Base-by-base conservation (phyloP, 768 basidiomycete species). In the Cubamyces sp. region DNA sequence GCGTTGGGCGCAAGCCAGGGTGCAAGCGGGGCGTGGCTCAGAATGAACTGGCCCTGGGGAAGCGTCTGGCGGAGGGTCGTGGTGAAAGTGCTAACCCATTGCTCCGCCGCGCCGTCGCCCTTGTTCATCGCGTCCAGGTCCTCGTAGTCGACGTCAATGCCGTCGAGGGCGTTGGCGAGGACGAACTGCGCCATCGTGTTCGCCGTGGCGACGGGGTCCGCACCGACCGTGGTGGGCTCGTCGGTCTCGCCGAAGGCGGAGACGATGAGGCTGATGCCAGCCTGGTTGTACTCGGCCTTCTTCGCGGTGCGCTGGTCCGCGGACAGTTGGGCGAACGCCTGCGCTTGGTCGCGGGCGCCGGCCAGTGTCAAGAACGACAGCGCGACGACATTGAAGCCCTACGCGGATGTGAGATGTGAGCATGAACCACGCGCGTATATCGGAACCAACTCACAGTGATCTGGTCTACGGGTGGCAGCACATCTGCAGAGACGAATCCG, bases 141-240 rank as follows among this genome's bases (percentile, higher is more conserved):
- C 63, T 64, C 65, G 53, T 68, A 69, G 60, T 68, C 69, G 54
- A 68, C 65, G 58, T 70, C 68, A 42, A 70, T 64, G 23, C 66
- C 64, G 59, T 69, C 68, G 28, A 70, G 58, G 30, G 66, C 65
- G 61, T 77, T 60, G 37, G 42, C 37, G 50, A 70, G 69, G 39
- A 78, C 76, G 66, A 68, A 78, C 40, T 62, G 59, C 8, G 77
- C 77, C 42, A 78, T 68, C n/a, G 69, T 67, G 49, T 70, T 66
- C 7, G 78, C 78, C 7, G 69, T 70, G 21, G 48, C 52, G 16
- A 67, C 68, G 3, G 77, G 73, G 64, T 79, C 76, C 42, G 62
- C 62, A 9, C 62, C 62, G n/a, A 61, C 61, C 16, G 73, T 74
- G 28, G 62, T 65, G 21, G 74, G 68, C 40, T 74, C 74, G 16